Evolutionary conservation across 139 green algal species (phyloP), one percentile per base, ranked within the genome.

Genomic region (Chara braunii): DNA sequence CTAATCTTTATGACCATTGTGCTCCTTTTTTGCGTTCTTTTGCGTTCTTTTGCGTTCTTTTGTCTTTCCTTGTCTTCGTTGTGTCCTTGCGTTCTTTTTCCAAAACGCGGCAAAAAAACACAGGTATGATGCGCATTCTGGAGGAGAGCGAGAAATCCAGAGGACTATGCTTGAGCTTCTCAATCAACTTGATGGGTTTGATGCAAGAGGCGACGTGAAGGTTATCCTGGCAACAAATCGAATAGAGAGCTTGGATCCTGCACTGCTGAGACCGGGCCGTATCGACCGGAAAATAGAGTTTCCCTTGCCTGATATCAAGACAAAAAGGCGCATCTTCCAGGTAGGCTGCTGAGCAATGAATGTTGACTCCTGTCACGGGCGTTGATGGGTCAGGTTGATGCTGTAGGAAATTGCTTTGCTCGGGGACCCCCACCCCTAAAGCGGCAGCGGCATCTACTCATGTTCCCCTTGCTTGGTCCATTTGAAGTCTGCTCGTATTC

Each of bases 141-240:
- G 92, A 43, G 92, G 92, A 7, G 92, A 98, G 80, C 78, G 88
- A 12, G 92, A 98, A 81, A 98, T 98, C 72, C 89, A 97, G 86
- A 79, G 91, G 23, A 97, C 91, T 34, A 97, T 97, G 91, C 78
- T 97, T 24, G 91, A 97, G 85, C 83, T 97, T 63, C 82, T 97
- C 37, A 97, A 97, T 67, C 91, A 97, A 80, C 84, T 97, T 80
- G 91, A 97, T 72, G 91, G 91, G 18, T 97, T 97, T 40, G 91
- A 97, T 58, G 76, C 88, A 3, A 80, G 95, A 60, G 78, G 77
- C 26, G 92, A 98, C 23, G 92, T 98, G 65, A 98, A 98, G 87
- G 90, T 98, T 14, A 96, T 98, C 82, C 94, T 98, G 85, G 92
- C 92, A 29, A 98, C 92, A 61, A 98, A 98, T 81, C 81, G 89